A percentile compares a stretch with the other conserved stretches of the same genome.
These are phyloP conservation scores for Claviceps purpurea DNA, from an alignment of 2,329 filamentous ascomycete genomes.

Conservation along the genomic window DNA sequence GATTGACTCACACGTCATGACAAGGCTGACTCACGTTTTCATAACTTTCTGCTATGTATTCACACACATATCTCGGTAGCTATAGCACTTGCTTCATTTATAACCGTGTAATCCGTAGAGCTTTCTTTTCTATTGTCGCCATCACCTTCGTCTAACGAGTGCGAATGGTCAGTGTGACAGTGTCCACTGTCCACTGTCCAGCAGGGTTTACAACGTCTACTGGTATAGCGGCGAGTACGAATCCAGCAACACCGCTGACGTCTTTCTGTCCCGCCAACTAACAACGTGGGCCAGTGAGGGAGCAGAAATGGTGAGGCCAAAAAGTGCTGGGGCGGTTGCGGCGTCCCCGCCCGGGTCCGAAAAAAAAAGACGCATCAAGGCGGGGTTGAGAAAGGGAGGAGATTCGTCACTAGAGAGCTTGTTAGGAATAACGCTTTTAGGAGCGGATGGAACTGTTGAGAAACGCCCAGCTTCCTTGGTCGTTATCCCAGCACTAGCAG, in stretches of 20 bases:
- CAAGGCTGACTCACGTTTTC: not conserved
- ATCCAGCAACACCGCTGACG: not conserved
- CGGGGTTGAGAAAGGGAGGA: constrained; percentile 1
- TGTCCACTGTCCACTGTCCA: not conserved
- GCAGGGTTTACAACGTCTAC: constrained; percentile 1
- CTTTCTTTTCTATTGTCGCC: not conserved
- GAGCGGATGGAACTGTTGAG: not conserved
- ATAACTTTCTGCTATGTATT: too few relatives aligned
- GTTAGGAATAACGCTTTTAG: not conserved
- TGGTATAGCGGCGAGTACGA: constrained; percentile 3
- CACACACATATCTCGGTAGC: too few relatives aligned
- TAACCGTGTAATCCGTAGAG: too few relatives aligned
- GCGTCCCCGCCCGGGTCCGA: constrained; percentile 12
- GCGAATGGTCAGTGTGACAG: not conserved
- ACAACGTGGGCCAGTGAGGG: not conserved
- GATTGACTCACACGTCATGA: constrained; percentile 1
- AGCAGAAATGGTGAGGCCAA: not conserved
- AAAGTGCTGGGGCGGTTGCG: not conserved
- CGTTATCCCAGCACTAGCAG: not conserved
- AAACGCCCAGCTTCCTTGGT: not conserved
- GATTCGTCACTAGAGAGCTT: not conserved
- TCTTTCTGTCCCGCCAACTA: constrained; percentile 1
- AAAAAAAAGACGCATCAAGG: constrained; percentile 16
- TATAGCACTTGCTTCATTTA: too few relatives aligned
- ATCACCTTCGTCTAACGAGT: not conserved